Base-by-base conservation (phyloP, 2,329 filamentous ascomycete genomes). In the Scortechinia acanthostroma region DNA sequence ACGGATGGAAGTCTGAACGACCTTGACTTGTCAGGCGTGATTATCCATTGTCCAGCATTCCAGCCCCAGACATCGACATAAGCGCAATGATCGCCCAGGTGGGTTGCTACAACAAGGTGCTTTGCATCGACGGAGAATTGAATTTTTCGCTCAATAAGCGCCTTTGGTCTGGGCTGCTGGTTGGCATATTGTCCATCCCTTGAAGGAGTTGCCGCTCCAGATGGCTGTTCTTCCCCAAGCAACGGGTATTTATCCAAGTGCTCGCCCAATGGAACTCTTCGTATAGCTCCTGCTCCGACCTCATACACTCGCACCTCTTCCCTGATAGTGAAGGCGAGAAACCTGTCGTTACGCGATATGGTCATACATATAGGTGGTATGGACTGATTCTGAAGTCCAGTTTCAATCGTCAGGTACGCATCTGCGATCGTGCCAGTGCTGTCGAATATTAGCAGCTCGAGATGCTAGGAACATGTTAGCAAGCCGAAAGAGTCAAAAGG, bases 81-180 rank as follows among this genome's bases (percentile, higher is more conserved):
- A 10, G n/a, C 25, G n/a, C 10, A 30, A 10, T 30, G 25, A 10
- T n/a, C n/a, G 10, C 53, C 58, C 2, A 62, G 51, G 43, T 60
- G 59, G 1, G 58, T 61, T 5, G 59, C 58, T 16, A 62, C 56
- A 13, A 58, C 54, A 15, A 63, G 53, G 15, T 51, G 50, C 44
- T 54, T 55, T 28, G 53, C 56, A 47, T 63, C 56, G 4, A 55
- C 52, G 1, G 59, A 61, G 28, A 62, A 63, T 42, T 59, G 55
- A 2, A 62, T 45, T 45, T 55, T 60, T 22, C 59, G 52, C 14
- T 57, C 55, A 21, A 59, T 53, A 21, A 59, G 52, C 3, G 51
- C 52, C 21, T 52, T 50, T 42, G 54, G 53, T 43, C 51, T 43
- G 30, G 54, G 52, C 4, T 56, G 53, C 30, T 62, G 59, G 43